These are phyloP conservation scores for Fusarium palustre DNA, from an alignment of 2,329 filamentous ascomycete species.

Conservation along the genomic window DNA sequence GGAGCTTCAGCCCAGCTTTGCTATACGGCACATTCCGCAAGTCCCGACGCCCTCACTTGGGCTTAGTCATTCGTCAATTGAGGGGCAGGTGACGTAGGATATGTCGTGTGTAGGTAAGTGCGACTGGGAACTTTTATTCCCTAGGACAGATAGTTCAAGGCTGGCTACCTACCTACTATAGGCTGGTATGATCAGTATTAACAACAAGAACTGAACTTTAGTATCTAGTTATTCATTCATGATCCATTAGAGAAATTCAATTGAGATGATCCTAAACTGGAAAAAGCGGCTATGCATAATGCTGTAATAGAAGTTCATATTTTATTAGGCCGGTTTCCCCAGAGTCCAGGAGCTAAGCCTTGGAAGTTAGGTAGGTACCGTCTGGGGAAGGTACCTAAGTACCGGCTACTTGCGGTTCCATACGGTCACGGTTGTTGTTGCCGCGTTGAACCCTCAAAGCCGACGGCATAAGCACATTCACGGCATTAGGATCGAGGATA, in stretches of 20 bases:
- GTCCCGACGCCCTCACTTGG: conserved; percentile 7
- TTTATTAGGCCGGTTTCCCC: conserved; percentile 21
- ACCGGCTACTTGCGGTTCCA: conserved; percentile 53
- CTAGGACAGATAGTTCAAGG: background rate
- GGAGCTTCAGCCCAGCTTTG: conserved; percentile 21
- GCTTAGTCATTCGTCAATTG: conserved; percentile 30
- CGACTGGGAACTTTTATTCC: background rate
- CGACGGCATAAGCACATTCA: conserved; percentile 46
- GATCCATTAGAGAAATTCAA: too few species aligned
- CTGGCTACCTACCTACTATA: too few species aligned
- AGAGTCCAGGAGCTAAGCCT: conserved; percentile 18
- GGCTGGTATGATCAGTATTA: background rate
- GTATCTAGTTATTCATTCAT: too few species aligned
- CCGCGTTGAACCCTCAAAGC: conserved; percentile 40
- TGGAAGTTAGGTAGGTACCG: conserved; percentile 6
- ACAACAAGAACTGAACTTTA: background rate
- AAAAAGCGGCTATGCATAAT: background rate
- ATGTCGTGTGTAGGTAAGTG: background rate
- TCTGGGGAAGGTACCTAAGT: conserved; percentile 44
- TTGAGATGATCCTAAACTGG: background rate
- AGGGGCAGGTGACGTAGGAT: conserved; percentile 45
- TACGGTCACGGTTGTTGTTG: conserved; percentile 46
- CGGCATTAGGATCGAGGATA: conserved; percentile 40
- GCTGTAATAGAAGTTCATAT: background rate
- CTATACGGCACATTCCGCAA: conserved; percentile 35